Evolutionary conservation across 208 protist genomes (phyloP), one percentile per base, ranked within the genome.

Genomic region (Crithidia acanthocephali): DNA sequence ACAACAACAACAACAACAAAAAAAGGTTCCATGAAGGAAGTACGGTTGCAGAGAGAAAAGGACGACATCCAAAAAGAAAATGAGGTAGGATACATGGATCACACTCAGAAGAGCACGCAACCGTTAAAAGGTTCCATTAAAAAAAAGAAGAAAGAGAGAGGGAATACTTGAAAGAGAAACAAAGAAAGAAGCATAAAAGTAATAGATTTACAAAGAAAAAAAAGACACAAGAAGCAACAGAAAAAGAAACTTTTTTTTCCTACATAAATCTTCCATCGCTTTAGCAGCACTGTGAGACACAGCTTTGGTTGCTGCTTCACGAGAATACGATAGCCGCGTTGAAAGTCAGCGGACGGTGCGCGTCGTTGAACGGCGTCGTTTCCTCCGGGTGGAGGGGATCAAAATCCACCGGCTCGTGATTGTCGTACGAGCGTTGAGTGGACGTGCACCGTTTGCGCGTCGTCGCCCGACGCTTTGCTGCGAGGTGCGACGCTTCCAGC

Each of bases 341-440:
- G 58, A 68, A 78, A 15, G 72, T 78, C 22, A 78, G 13, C 22
- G 72, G 72, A n/a, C 72, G 72, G 42, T 57, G 32, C 51, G 60
- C n/a, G 18, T 57, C 27, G 44, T 71, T 56, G 27, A 78, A 78
- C 0, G 72, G 72, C 16, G 72, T 78, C 20, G 72, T 78, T 10
- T 68, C 42, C 51, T 78, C 72, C 1, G 72, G 72, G 9, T 27
- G 64, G 2, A 72, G 44, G 20, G 72, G 72, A 27, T 78, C 59
- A 23, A 78, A 78, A 8, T 27, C 28, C 18, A 63, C 57, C 30
- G 30, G 18, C 9, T 40, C 47, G 25, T 8, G 13, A 16, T 10
- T 13, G 25, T 16, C 37, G 18, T 66, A 11, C 11, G 44, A 45
- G 2, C 23, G 20, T 0, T 8, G 25, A 4, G 44, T 13, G 7